Percentiles rank a stretch among this genome's conserved stretches.
Conservation (phyloP, 1,139 yeast species). For the Geotrichum carabidarum region DNA sequence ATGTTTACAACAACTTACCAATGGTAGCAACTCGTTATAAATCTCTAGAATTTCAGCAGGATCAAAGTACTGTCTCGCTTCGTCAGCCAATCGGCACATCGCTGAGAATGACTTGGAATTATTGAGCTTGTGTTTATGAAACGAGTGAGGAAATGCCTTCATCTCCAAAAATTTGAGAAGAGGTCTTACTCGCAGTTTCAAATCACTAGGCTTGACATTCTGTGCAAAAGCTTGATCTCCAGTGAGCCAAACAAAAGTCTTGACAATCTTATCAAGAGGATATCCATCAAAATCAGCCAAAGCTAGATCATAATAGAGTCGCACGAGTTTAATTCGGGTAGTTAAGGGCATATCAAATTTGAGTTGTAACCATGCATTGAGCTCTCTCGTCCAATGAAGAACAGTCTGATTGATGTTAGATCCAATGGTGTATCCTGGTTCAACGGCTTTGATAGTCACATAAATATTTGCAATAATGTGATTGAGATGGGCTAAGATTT, state of each 20-base stretch:
- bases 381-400: slow-evolving; percentile 84
- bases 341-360: slow-evolving; percentile 75
- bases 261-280: slow-evolving; percentile 58
- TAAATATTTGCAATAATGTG: slow-evolving; percentile 76
- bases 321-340: slow-evolving; percentile 57
- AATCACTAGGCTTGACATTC: slow-evolving; percentile 22
- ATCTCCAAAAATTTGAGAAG: slow-evolving; percentile 13
- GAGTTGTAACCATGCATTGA: slow-evolving; percentile 72
- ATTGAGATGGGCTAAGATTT: slow-evolving; percentile 68
- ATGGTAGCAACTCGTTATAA: slow-evolving; percentile 48
- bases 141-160: slow-evolving; percentile 5
- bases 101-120: slow-evolving; percentile 41
- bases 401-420: slow-evolving; percentile 72
- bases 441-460: slow-evolving; percentile 70
- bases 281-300: slow-evolving; percentile 71
- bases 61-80: slow-evolving; percentile 47
- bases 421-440: slow-evolving; percentile 66
- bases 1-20: slow-evolving; percentile 23
- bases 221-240: slow-evolving; percentile 30
- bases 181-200: slow-evolving; percentile 17
- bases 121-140: slow-evolving; percentile 23
- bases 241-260: slow-evolving; percentile 53
- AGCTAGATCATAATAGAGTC: slow-evolving; percentile 68
- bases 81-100: slow-evolving; percentile 45
- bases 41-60: slow-evolving; percentile 34